Base-by-base conservation (phyloP, 495 filamentous ascomycete genomes). In the Neurospora sp. region DNA sequence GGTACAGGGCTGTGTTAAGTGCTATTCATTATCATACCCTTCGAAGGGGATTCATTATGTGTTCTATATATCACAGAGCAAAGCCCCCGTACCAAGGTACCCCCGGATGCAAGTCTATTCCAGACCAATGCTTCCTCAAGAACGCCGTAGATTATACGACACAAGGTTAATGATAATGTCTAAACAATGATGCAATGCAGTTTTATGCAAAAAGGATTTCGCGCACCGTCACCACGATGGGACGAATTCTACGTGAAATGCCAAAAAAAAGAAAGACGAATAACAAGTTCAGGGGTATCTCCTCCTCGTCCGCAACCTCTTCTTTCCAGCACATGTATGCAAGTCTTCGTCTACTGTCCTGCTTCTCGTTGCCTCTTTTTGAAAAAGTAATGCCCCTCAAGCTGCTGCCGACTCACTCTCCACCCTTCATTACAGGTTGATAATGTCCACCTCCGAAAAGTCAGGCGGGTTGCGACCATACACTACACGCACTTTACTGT, bases 401-500 rank as follows among this genome's bases (percentile, higher is more conserved):
- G 12, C 54, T 31, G 12, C 11, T 62, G 10, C 23, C 54, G 5
- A 31, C 23, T 31, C 54, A 62, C 7, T 16, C 54, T 48, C 69
- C n/a, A 35, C n/a, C n/a, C 14, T 14, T 39, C 27, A 40, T 78
- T 75, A 96, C 75, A 98, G 79, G 78, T 92, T 90, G 81, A 98
- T 96, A 74, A 97, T 83, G 85, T 98, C 95, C 71, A 94, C 86
- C 82, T 95, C 92, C 5, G 91, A 93, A 81, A 97, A 97, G 83
- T 99, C 96, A 14, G 96, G 96, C 70, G 96, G 96, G 78, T 92
- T 92, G 76, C 90, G 87, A 78, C 91, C 89, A 83, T 97, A 99
- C 59, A 97, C 88, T n/a, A 97, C 93, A 70, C 91, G 88, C 48
- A 87, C 89, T 82, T 92, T 94, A 71, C 89, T 90, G 83, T 97